A percentile compares a stretch with the other conserved stretches of the same genome.
These are phyloP conservation scores for Kluyveromyces marxianus DNA, from an alignment of 1,139 yeast genomes.

Conservation along the genomic window DNA sequence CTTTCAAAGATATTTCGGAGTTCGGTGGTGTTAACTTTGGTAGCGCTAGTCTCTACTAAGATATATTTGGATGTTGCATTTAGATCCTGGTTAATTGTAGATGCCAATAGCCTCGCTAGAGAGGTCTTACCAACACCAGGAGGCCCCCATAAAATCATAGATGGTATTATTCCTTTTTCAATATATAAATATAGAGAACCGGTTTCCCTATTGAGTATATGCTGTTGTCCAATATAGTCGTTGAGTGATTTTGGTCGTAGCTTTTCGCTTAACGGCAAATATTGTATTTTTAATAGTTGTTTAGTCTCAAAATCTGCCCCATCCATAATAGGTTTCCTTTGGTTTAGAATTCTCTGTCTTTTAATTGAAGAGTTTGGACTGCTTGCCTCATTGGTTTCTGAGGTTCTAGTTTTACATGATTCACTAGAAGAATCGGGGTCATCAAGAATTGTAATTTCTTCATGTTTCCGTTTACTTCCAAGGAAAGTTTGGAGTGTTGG, in stretches of 20 bases:
- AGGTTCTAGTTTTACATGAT: not conserved
- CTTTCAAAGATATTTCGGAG: slow-evolving; percentile 66
- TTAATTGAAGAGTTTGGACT: slow-evolving; percentile 1
- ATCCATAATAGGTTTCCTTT: slow-evolving; percentile 11
- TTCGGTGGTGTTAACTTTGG: slow-evolving; percentile 64
- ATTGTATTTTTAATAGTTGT: slow-evolving; percentile 39
- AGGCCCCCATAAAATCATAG: slow-evolving; percentile 90
- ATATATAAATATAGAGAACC: slow-evolving; percentile 72
- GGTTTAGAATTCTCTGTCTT: not conserved
- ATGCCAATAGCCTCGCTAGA: slow-evolving; percentile 39
- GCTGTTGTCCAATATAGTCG: slow-evolving; percentile 83
- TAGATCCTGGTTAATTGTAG: slow-evolving; percentile 27
- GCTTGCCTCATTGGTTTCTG: not conserved
- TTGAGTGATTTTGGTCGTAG: slow-evolving; percentile 66
- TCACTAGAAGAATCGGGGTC: not conserved
- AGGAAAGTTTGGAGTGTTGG: slow-evolving; percentile 14
- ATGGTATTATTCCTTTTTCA: slow-evolving; percentile 55
- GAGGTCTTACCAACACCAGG: slow-evolving; percentile 97
- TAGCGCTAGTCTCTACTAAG: slow-evolving; percentile 83
- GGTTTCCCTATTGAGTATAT: slow-evolving; percentile 56
- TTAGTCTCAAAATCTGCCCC: slow-evolving; percentile 26
- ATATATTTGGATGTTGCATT: slow-evolving; percentile 36
- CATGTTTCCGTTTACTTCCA: slow-evolving; percentile 10
- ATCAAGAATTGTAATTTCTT: slow-evolving; percentile 7
- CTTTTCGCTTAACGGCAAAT: slow-evolving; percentile 78